These are phyloP conservation scores for Ophiostoma australiae DNA, from an alignment of 2,329 filamentous ascomycete species.

Conservation along the genomic window DNA sequence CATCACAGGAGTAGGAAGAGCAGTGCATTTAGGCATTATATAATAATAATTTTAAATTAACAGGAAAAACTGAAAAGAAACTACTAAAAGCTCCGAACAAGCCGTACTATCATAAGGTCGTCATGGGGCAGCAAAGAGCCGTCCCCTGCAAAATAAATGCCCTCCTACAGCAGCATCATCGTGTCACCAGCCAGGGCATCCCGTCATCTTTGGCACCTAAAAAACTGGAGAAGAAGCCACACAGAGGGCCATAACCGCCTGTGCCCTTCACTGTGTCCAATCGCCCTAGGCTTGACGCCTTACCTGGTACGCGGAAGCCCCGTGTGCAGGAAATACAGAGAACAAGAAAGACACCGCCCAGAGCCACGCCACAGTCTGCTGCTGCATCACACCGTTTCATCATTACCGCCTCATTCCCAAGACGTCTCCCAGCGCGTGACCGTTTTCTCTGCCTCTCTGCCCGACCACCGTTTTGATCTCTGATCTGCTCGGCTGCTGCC, in stretches of 20 bases:
- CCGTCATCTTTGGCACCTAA: neutral
- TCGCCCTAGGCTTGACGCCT: neutral
- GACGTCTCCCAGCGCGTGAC: constrained; percentile 10
- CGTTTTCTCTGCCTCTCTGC: constrained; percentile 18
- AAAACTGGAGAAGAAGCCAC: neutral
- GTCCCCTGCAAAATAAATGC: neutral
- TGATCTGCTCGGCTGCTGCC: neutral
- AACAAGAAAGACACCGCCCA: neutral
- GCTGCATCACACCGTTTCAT: neutral
- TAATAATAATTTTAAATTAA: neutral
- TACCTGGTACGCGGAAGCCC: neutral
- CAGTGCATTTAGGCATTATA: neutral
- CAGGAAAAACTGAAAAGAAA: neutral
- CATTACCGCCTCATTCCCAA: neutral
- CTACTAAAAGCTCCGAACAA: neutral
- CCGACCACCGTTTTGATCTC: constrained; percentile 23
- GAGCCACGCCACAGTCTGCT: neutral
- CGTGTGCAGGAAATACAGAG: neutral
- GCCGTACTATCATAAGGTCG: neutral
- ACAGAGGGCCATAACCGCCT: neutral
- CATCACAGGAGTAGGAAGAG: neutral
- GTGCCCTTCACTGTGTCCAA: neutral
- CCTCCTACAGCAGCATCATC: neutral
- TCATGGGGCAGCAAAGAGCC: neutral
- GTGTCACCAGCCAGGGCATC: neutral